Evolutionary conservation across 169 alveolate genomes (phyloP).

Genomic region (Theileria parva): DNA sequence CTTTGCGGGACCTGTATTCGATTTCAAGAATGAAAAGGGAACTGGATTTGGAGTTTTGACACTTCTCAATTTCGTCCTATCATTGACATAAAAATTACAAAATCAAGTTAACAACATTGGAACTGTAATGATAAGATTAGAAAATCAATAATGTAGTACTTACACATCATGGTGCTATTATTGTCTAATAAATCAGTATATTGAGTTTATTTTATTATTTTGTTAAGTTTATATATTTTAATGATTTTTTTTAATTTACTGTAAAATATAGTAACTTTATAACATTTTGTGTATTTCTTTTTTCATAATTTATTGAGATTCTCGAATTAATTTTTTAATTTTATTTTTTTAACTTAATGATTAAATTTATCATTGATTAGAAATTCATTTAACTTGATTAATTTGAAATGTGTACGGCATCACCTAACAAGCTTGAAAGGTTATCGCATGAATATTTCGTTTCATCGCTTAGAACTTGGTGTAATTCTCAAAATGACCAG

Average conservation of each 20-base stretch:
- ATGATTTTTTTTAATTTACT: neutral
- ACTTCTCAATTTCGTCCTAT: conserved; percentile 42
- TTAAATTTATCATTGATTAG: neutral
- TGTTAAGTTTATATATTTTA: too few species aligned
- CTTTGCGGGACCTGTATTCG: conserved; percentile 93
- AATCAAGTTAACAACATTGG: neutral
- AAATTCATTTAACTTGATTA: neutral
- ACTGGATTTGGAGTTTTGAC: conserved; percentile 85
- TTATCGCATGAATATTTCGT: conserved; percentile 55
- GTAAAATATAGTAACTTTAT: too few species aligned
- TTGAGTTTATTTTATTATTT: too few species aligned
- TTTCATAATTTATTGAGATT: too few species aligned
- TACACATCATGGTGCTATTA: neutral
- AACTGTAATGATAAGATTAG: neutral
- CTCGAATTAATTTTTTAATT: too few species aligned
- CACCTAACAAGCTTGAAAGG: conserved; percentile 27
- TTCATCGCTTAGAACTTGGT: conserved; percentile 33
- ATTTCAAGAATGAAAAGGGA: conserved; percentile 69
- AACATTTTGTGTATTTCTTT: too few species aligned
- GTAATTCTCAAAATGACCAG: neutral
- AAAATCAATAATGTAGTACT: neutral
- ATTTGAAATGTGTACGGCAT: conserved; percentile 1
- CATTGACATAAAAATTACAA: neutral
- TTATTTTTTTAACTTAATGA: neutral
- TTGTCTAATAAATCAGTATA: neutral